Conservation (phyloP, 768 basidiomycete species). For the Lentinula guzmanii region DNA sequence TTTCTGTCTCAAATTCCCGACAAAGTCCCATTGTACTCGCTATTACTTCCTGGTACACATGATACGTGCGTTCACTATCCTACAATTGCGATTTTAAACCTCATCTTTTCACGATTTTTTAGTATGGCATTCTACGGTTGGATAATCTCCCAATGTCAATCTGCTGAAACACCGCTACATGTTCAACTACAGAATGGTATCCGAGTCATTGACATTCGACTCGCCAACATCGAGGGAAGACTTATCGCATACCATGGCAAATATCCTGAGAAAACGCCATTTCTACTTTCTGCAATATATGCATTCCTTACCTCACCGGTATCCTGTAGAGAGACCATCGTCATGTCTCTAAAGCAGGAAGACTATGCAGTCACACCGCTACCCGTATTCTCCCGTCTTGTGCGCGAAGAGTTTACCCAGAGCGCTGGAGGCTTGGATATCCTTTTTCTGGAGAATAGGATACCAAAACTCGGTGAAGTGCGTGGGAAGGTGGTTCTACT, state of each 20-base stretch:
- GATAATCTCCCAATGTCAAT: conserved; percentile 87
- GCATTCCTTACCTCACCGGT: conserved; percentile 54
- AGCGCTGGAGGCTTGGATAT: conserved; percentile 51
- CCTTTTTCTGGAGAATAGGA: conserved; percentile 81
- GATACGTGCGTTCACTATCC: conserved; percentile 46
- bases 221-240: conserved; percentile 55
- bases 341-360: conserved; percentile 91
- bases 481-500: conserved; percentile 82
- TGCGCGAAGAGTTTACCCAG: conserved; percentile 55
- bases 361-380: conserved; percentile 45
- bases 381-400: conserved; percentile 53
- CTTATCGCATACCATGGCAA: conserved; percentile 79
- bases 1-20: conserved; percentile 66
- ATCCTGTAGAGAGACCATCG: conserved; percentile 64
- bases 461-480: conserved; percentile 79
- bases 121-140: conserved; percentile 84
- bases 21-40: conserved; percentile 56
- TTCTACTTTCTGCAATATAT: conserved; percentile 59
- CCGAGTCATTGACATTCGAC: conserved; percentile 76
- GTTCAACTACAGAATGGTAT: conserved; percentile 74
- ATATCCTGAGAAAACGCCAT: conserved; percentile 64
- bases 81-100: background rate
- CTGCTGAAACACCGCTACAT: conserved; percentile 49
- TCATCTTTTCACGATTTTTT: conserved; percentile 11
- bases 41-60: conserved; percentile 75